These are phyloP conservation scores for Noccaea caerulescens DNA, from an alignment of 345 rosid species.

Conservation along the genomic window DNA sequence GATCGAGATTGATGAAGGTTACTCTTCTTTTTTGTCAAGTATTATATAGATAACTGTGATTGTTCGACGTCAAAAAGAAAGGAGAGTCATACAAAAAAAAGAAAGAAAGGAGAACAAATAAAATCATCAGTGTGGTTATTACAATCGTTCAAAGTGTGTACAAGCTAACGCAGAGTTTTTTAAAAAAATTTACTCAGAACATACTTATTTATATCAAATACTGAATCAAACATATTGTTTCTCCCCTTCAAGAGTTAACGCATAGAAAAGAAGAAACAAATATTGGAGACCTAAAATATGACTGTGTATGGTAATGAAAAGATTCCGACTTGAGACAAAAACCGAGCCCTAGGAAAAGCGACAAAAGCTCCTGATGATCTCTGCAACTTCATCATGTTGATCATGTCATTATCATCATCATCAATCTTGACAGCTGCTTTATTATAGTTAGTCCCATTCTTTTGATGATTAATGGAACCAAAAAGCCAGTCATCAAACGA, in stretches of 20 bases:
- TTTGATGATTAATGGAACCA: slow-evolving; percentile 9
- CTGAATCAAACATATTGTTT: too few species aligned
- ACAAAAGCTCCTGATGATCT: background rate
- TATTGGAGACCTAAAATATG: slow-evolving; percentile 42
- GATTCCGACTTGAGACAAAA: slow-evolving; percentile 47
- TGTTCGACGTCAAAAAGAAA: background rate
- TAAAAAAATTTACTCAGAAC: too few species aligned
- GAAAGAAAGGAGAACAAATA: background rate
- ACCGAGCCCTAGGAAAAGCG: slow-evolving; percentile 43
- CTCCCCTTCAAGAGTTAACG: background rate
- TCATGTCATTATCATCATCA: slow-evolving; percentile 16
- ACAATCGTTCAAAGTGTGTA: background rate
- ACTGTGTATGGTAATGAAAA: slow-evolving; percentile 63
- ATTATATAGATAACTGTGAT: background rate
- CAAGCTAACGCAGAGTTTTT: background rate
- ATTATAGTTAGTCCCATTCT: background rate
- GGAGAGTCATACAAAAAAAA: too few species aligned
- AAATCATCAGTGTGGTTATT: background rate
- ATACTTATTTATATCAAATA: too few species aligned
- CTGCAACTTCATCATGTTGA: background rate
- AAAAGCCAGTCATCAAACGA: slow-evolving; percentile 60
- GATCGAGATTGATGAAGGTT: too few species aligned
- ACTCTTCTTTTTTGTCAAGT: background rate
- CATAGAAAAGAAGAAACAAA: background rate
- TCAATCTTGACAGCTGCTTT: slow-evolving; percentile 15